phyloP scores from a whole-genome alignment of 2,329 filamentous ascomycete genomes.

The Thielaviopsis punctulata region DNA sequence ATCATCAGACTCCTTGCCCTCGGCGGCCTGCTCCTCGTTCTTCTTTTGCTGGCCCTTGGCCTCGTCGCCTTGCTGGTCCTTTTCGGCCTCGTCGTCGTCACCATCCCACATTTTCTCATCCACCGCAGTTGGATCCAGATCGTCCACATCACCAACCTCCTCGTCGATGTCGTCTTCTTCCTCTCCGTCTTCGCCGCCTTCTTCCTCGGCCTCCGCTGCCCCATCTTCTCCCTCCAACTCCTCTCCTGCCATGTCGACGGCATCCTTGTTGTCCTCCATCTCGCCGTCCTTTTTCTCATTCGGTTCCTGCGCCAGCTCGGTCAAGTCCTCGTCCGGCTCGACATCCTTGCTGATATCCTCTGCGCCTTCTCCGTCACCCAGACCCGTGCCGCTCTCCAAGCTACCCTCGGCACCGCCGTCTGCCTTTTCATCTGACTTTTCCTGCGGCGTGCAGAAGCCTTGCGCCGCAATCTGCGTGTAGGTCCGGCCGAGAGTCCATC shows the following conservation, averaged over 20 bases:
- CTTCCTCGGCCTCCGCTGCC: conserved; percentile 42
- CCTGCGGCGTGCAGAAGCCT: conserved; percentile 81
- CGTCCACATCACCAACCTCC: conserved; percentile 78
- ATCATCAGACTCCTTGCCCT: conserved; percentile 37
- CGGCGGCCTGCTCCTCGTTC: conserved; percentile 40
- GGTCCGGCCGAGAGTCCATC: conserved; percentile 55
- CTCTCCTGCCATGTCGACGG: conserved; percentile 81
- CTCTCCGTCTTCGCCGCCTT: conserved; percentile 44
- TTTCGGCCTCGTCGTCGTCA: conserved; percentile 60
- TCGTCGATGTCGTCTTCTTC: conserved; percentile 69
- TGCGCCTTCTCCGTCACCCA: conserved; percentile 90
- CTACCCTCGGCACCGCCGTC: conserved; percentile 65
- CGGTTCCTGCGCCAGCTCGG: conserved; percentile 75
- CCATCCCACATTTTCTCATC: conserved; percentile 99
- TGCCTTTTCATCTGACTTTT: conserved; percentile 55
- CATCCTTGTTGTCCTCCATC: conserved; percentile 66
- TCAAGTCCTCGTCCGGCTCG: conserved; percentile 78
- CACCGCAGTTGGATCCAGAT: conserved; percentile 72
- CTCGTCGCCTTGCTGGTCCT: conserved; percentile 62
- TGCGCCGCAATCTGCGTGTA: conserved; percentile 66
- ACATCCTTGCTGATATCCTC: conserved; percentile 98
- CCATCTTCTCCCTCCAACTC: conserved; percentile 78
- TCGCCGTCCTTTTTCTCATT: conserved; percentile 47
- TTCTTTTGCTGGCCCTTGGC: conserved; percentile 51
- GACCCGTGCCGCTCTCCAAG: conserved; percentile 76